These are phyloP conservation scores for Clitoria ternatea DNA, from an alignment of 306 rosid species.

Conservation along the genomic window DNA sequence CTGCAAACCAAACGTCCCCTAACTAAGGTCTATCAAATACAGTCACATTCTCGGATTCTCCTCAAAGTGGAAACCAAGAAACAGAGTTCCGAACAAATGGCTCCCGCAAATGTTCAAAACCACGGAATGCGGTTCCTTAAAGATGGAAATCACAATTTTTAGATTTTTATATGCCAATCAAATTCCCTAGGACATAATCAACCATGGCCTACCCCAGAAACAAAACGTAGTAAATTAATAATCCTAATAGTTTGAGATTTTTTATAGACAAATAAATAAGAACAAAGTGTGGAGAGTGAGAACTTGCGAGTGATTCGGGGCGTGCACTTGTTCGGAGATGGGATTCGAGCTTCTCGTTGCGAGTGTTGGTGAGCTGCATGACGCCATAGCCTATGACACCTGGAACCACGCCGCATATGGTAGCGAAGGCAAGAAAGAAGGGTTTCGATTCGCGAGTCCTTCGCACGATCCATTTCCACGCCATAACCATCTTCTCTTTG, in stretches of 20 bases:
- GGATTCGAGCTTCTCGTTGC: constrained; percentile 66
- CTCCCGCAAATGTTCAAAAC: too few species aligned
- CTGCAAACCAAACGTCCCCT: too few species aligned
- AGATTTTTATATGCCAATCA: too few species aligned
- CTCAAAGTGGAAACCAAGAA: too few species aligned
- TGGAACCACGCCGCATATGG: constrained; percentile 83
- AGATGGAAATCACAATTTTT: too few species aligned
- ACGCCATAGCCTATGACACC: constrained; percentile 77
- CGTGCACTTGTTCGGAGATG: constrained; percentile 80
- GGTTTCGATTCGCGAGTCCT: constrained; percentile 78
- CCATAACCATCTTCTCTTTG: constrained; percentile 13
- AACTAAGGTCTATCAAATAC: too few species aligned
- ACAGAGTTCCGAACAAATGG: too few species aligned
- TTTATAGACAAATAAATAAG: not conserved
- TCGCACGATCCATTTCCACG: constrained; percentile 79
- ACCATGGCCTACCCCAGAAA: too few species aligned
- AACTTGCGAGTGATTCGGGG: constrained; percentile 61
- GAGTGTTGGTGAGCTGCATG: constrained; percentile 67
- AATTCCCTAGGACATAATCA: too few species aligned
- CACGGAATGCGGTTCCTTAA: too few species aligned
- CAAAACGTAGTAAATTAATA: not conserved
- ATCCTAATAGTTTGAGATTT: not conserved
- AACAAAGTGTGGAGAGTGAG: not conserved
- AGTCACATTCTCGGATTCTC: too few species aligned
- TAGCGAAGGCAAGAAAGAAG: constrained; percentile 81